phyloP scores from a whole-genome alignment of 2,329 filamentous ascomycete genomes.

The Alternaria sp. region DNA sequence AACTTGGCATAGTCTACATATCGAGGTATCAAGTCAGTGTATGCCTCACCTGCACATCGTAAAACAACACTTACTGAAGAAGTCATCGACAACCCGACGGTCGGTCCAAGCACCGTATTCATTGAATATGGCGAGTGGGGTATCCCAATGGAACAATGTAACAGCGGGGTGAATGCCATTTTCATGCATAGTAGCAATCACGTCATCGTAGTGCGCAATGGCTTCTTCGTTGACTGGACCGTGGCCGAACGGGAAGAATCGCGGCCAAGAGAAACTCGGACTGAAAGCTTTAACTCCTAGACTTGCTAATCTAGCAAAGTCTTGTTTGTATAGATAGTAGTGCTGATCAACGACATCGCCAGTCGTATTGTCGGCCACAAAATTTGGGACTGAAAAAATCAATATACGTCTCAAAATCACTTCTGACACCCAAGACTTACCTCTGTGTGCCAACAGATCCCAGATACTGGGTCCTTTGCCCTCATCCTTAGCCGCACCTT shows the following conservation, averaged over 20 bases:
- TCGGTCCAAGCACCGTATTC: conserved; percentile 55
- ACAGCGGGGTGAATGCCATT: conserved; percentile 48
- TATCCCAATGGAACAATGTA: conserved; percentile 56
- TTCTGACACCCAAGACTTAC: no score
- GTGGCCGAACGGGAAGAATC: conserved; percentile 52
- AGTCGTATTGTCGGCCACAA: conserved; percentile 53
- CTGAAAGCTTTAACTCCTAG: conserved; percentile 45
- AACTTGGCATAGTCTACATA: conserved; percentile 52
- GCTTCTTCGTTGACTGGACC: conserved; percentile 50
- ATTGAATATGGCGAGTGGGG: conserved; percentile 53
- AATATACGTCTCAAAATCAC: no score
- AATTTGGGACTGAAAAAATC: conserved; percentile 41
- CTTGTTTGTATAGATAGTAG: conserved; percentile 57
- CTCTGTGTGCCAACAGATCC: conserved; percentile 54
- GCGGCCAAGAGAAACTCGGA: conserved; percentile 51
- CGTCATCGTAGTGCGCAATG: conserved; percentile 53
- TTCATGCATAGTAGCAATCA: conserved; percentile 48
- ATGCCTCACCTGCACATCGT: no score
- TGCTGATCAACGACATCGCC: conserved; percentile 54
- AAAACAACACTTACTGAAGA: conserved; percentile 32
- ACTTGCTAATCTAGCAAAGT: conserved; percentile 50
- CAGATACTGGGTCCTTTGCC: conserved; percentile 57
- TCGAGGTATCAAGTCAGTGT: no score
- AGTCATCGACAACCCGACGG: conserved; percentile 53
- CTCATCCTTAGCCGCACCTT: conserved; percentile 55